Percentiles rank a stretch among this genome's conserved stretches.
Evolutionary conservation across 176 grass and related monocot genomes (phyloP).

Genomic region (Triticum timopheevii): DNA sequence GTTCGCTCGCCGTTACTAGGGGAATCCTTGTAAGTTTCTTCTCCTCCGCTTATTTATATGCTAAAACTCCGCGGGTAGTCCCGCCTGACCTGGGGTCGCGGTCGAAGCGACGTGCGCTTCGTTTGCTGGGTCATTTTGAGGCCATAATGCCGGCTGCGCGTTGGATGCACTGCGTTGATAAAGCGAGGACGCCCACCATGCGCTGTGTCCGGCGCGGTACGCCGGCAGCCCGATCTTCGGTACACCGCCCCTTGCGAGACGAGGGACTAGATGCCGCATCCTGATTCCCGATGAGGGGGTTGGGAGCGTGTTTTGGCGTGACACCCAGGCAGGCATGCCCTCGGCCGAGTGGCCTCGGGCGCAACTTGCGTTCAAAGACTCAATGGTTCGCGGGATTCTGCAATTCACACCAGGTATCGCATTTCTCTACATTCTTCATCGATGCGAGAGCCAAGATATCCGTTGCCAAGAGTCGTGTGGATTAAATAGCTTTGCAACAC

Average conservation of each 20-base stretch:
- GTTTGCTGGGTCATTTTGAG: no score
- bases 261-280: no score
- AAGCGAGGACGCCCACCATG: no score
- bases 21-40: conserved; percentile 38
- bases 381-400: conserved; percentile 81
- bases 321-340: conserved; percentile 15
- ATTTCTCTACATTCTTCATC: conserved; percentile 91
- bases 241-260: no score
- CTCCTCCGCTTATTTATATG: conserved; percentile 16
- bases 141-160: no score
- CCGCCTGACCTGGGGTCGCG: neutral
- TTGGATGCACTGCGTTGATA: no score
- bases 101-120: neutral
- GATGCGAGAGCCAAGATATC: conserved; percentile 67
- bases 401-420: conserved; percentile 88
- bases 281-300: no score
- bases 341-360: conserved; percentile 33
- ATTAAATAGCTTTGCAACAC: neutral
- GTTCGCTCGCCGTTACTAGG: conserved; percentile 52
- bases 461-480: conserved; percentile 50
- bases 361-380: conserved; percentile 90
- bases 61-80: neutral
- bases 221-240: no score
- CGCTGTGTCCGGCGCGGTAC: no score
- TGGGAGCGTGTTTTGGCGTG: no score